These are phyloP conservation scores for Trichosporon faecale DNA, from an alignment of 1,284 basidiomycete species.

Conservation along the genomic window DNA sequence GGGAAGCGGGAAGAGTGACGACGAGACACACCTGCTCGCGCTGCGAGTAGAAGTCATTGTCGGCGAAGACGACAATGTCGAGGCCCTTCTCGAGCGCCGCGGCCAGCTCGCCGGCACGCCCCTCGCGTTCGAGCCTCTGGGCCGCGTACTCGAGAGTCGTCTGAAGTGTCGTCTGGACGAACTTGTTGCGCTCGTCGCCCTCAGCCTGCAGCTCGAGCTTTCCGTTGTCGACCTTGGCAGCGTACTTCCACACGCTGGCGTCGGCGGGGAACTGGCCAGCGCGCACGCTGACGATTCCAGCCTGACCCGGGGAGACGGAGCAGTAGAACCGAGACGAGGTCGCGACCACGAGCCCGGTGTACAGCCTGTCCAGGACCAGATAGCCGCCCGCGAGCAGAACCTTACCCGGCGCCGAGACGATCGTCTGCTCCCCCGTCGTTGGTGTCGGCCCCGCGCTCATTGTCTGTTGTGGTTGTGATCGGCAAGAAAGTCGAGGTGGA, in stretches of 20 bases:
- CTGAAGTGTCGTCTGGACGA: constrained; percentile 81
- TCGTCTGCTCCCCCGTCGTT: constrained; percentile 38
- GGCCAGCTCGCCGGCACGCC: constrained; percentile 54
- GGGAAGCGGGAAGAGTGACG: too few relatives aligned
- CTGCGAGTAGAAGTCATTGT: constrained; percentile 98
- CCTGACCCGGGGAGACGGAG: constrained; percentile 32
- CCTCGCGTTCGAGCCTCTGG: constrained; percentile 56
- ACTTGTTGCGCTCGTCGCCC: constrained; percentile 66
- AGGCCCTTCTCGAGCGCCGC: constrained; percentile 45
- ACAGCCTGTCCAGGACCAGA: constrained; percentile 80
- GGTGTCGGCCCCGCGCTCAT: not conserved
- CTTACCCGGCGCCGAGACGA: constrained; percentile 91
- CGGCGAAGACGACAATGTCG: constrained; percentile 78
- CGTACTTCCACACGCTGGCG: constrained; percentile 66
- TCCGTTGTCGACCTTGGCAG: constrained; percentile 45
- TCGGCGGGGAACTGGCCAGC: constrained; percentile 88
- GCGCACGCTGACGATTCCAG: constrained; percentile 62
- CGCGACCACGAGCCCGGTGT: constrained; percentile 79
- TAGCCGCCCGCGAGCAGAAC: constrained; percentile 92
- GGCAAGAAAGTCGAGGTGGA: constrained; percentile 3
- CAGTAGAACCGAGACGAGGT: constrained; percentile 94
- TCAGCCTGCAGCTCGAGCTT: constrained; percentile 20
- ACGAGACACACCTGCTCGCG: constrained; percentile 64
- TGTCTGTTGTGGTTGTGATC: not conserved
- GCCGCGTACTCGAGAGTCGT: constrained; percentile 66